phyloP scores from a whole-genome alignment of 495 filamentous ascomycete genomes.

The Geoglossum glabrum region DNA sequence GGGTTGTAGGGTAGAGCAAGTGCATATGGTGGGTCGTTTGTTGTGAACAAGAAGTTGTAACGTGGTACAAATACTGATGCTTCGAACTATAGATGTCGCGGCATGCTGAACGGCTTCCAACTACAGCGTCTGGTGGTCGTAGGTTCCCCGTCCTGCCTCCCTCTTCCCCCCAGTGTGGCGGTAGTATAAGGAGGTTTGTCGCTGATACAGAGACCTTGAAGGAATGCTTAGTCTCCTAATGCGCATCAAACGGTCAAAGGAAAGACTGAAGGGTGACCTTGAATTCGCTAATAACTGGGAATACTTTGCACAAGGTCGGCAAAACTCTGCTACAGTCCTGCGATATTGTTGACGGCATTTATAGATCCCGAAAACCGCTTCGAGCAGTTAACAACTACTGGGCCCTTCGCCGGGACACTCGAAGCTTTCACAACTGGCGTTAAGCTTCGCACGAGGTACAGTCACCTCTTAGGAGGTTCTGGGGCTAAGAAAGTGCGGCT shows the following conservation, averaged over 20 bases:
- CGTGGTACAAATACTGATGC: background rate
- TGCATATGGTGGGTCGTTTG: slow-evolving; percentile 32
- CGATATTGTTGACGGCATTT: background rate
- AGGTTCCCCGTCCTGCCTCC: slow-evolving; percentile 13
- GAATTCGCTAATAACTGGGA: slow-evolving; percentile 35
- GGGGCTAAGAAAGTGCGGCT: slow-evolving; percentile 15
- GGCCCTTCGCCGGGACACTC: slow-evolving; percentile 34
- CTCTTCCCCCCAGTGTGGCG: background rate
- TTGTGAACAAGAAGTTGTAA: background rate
- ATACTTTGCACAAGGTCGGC: slow-evolving; percentile 26
- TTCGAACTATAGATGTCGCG: slow-evolving; percentile 29
- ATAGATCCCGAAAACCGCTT: slow-evolving; percentile 18
- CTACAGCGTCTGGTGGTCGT: slow-evolving; percentile 29
- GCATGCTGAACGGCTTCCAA: slow-evolving; percentile 39
- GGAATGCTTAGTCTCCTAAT: slow-evolving; percentile 30
- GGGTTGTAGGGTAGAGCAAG: slow-evolving; percentile 31
- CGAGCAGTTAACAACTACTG: slow-evolving; percentile 36
- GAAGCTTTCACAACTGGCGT: slow-evolving; percentile 36
- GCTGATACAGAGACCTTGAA: slow-evolving; percentile 11
- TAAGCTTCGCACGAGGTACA: slow-evolving; percentile 33
- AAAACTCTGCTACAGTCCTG: background rate
- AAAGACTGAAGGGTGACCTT: slow-evolving; percentile 27
- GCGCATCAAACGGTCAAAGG: slow-evolving; percentile 23
- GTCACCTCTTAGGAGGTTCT: slow-evolving; percentile 19
- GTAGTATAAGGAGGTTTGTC: background rate